Percentiles rank a stretch among this genome's conserved stretches.
Conservation (phyloP, 2,329 filamentous ascomycete genomes). For the Trichophyton simii region DNA sequence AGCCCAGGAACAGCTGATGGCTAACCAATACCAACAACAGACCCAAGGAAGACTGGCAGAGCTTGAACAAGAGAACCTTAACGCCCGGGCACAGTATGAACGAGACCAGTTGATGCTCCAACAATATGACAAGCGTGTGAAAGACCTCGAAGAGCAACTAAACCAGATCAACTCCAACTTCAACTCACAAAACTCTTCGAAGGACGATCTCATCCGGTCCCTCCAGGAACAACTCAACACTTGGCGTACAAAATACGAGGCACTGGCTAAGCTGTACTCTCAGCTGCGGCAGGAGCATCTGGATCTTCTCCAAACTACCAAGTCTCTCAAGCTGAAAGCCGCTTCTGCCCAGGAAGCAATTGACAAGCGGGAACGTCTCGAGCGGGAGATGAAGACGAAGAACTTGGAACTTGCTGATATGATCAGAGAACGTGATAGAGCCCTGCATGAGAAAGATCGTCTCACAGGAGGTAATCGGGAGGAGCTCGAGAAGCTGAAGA, state of each 20-base stretch:
- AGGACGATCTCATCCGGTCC: constrained; percentile 85
- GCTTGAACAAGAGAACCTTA: constrained; percentile 86
- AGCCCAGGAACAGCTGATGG: constrained; percentile 78
- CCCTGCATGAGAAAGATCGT: constrained; percentile 84
- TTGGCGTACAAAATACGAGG: constrained; percentile 94
- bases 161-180: constrained; percentile 69
- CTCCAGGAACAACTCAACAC: constrained; percentile 96
- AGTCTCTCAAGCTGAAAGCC: constrained; percentile 88
- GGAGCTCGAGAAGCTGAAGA: constrained; percentile 85
- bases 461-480: constrained; percentile 77
- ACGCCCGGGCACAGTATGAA: constrained; percentile 88
- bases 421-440: constrained; percentile 91
- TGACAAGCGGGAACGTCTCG: constrained; percentile 83
- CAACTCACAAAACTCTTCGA: constrained; percentile 72
- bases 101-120: constrained; percentile 94
- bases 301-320: constrained; percentile 90
- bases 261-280: constrained; percentile 90
- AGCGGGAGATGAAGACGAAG: constrained; percentile 97
- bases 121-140: constrained; percentile 90
- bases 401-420: constrained; percentile 97
- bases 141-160: constrained; percentile 80
- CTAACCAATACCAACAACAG: constrained; percentile 83
- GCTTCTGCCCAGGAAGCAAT: constrained; percentile 95
- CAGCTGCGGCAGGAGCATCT: constrained; percentile 91
- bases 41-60: constrained; percentile 94